Conservation (phyloP, 2,329 filamentous ascomycete genomes). For the Aspergillus costaricaensis region DNA sequence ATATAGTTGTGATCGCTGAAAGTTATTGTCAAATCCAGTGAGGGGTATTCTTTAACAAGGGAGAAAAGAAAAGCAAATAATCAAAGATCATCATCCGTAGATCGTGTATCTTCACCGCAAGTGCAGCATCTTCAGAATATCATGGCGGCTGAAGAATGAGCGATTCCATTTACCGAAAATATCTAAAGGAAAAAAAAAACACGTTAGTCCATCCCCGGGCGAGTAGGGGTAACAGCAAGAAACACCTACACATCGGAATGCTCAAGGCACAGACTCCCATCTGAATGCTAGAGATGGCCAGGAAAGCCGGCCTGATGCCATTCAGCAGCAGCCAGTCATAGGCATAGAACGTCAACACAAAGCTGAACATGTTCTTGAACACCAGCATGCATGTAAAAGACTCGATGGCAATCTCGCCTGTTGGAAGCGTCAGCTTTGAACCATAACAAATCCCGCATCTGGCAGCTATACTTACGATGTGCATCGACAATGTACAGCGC, state of each 20-base stretch:
- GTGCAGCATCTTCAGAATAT: constrained; percentile 59
- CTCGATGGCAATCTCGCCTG: constrained; percentile 79
- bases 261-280: constrained; percentile 73
- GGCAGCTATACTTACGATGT: constrained; percentile 64
- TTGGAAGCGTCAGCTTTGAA: neutral
- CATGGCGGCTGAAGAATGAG: constrained; percentile 71
- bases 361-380: constrained; percentile 94
- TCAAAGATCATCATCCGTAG: neutral
- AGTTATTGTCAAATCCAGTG: neutral
- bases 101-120: constrained; percentile 25
- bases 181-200: constrained; percentile 52
- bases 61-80: neutral
- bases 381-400: constrained; percentile 86
- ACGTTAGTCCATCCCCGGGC: constrained; percentile 6
- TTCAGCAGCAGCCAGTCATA: constrained; percentile 74
- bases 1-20: no score
- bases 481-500: constrained; percentile 91
- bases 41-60: neutral
- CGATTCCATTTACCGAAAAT: constrained; percentile 76
- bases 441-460: neutral
- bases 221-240: neutral
- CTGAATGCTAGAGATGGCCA: constrained; percentile 73
- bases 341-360: constrained; percentile 78
- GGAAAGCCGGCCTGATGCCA: constrained; percentile 64
- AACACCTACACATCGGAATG: constrained; percentile 73